Evolutionary conservation across 495 filamentous ascomycete species (phyloP).

Genomic region (Aspergillus steynii): DNA sequence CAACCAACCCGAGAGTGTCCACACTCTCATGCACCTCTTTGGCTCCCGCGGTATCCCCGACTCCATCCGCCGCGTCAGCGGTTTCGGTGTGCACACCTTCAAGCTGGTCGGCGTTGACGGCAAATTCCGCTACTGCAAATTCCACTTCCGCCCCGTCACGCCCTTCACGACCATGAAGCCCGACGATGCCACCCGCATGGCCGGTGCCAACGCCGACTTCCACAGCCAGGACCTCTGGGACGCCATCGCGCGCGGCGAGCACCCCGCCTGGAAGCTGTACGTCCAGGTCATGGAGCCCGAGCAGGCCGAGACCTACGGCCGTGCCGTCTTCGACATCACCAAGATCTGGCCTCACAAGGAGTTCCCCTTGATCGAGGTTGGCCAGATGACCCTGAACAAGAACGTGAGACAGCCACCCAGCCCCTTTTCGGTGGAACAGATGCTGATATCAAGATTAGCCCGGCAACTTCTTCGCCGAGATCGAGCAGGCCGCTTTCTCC

Average conservation of each 20-base stretch:
- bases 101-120: conserved; percentile 59
- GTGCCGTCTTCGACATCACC: conserved; percentile 46
- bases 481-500: conserved; percentile 52
- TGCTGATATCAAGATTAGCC: conserved; percentile 29
- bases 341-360: conserved; percentile 44
- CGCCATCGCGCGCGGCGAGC: conserved; percentile 36
- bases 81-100: conserved; percentile 66
- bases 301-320: conserved; percentile 32
- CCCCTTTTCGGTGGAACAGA: not conserved
- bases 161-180: conserved; percentile 55
- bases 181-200: conserved; percentile 52
- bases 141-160: conserved; percentile 61
- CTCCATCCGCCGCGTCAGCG: conserved; percentile 62
- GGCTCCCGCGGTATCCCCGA: conserved; percentile 63
- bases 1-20: conserved; percentile 46
- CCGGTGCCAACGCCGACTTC: conserved; percentile 47
- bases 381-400: conserved; percentile 40
- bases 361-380: conserved; percentile 42
- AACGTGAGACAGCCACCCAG: conserved; percentile 23
- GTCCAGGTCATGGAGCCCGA: conserved; percentile 54
- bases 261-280: conserved; percentile 46
- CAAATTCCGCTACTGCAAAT: conserved; percentile 60
- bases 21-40: conserved; percentile 70
- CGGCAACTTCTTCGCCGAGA: conserved; percentile 49
- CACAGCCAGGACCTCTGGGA: conserved; percentile 39